Conservation (phyloP, 2,329 filamentous ascomycete genomes). For the Xylariaceae sp. region DNA sequence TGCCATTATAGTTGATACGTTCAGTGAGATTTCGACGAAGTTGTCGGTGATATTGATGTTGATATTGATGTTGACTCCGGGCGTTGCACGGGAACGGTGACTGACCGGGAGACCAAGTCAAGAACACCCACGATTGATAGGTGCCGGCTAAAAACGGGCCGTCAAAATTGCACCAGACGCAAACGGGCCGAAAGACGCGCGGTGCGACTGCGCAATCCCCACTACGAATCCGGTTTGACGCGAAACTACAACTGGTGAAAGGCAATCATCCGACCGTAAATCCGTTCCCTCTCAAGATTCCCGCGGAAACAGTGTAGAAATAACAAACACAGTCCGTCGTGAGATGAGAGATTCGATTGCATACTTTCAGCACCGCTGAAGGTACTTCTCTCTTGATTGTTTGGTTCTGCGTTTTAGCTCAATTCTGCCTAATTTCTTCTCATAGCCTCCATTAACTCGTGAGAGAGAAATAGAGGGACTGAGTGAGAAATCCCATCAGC, state of each 20-base stretch:
- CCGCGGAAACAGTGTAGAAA: too few relatives aligned
- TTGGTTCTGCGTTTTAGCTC: too few relatives aligned
- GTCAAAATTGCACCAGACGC: not conserved
- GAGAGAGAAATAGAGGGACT: not conserved
- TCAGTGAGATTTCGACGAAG: not conserved
- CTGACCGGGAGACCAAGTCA: not conserved
- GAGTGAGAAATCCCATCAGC: too few relatives aligned
- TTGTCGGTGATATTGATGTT: not conserved
- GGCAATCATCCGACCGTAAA: too few relatives aligned
- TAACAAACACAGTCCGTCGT: not conserved
- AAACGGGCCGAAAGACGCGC: not conserved
- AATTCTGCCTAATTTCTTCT: too few relatives aligned
- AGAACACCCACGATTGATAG: not conserved
- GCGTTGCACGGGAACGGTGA: not conserved
- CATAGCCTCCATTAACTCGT: not conserved
- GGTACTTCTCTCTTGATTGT: not conserved
- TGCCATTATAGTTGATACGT: not conserved
- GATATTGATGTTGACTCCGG: not conserved
- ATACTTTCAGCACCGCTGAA: not conserved
- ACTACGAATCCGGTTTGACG: not conserved
- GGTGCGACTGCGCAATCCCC: not conserved
- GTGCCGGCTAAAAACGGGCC: not conserved
- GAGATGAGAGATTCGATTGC: not conserved
- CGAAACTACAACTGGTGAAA: too few relatives aligned
- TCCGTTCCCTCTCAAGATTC: too few relatives aligned